Base-by-base conservation (phyloP, 139 green algal species). In the Chlorella ohadii region DNA sequence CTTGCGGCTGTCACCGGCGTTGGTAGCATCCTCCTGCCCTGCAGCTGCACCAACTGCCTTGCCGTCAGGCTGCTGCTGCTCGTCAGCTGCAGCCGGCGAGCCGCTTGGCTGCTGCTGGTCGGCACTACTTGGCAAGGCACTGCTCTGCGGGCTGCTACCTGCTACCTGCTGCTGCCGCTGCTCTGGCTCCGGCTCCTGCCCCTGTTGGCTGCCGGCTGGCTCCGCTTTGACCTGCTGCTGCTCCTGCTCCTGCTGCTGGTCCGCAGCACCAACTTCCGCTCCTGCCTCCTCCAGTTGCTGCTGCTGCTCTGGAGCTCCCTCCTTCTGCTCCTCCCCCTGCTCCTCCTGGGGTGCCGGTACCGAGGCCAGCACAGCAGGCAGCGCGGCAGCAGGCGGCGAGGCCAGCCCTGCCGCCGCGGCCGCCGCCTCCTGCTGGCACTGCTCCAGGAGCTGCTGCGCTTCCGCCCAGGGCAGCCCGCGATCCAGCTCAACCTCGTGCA, bases 401-500 rank as follows among this genome's bases (percentile, higher is more conserved):
- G 56, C 28, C 51, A 72, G 64, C 16, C 66, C 78, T 27, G 77
- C 59, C 0, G 64, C 67, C 6, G 59, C 55, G 28, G 51, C 6
- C n/a, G 57, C 76, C 1, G 36, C 71, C 25, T 17, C 25, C 34
- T 73, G 28, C 36, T 73, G 51, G 65, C 85, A 74, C 39, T 71
- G 23, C 47, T 86, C 79, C 78, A 93, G 84, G 70, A 88, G 63
- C 72, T 47, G 28, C 39, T 61, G 31, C 5, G 91, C 88, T 5
- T 73, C 75, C 15, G 83, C 81, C 84, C 83, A 94, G 72, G 83
- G 78, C 47, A 92, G 41, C 23, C 91, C 91, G 2, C 91, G 68
- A 81, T 94, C 91, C 39, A 93, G 61, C 57, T 85, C 55, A 4
- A 93, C 55, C 3, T 65, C 78, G 70, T 90, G 89, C n/a, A 91